A percentile compares a stretch with the other conserved stretches of the same genome.
Conservation (phyloP, 306 rosid species). For the Sechiopsis laciniata region DNA sequence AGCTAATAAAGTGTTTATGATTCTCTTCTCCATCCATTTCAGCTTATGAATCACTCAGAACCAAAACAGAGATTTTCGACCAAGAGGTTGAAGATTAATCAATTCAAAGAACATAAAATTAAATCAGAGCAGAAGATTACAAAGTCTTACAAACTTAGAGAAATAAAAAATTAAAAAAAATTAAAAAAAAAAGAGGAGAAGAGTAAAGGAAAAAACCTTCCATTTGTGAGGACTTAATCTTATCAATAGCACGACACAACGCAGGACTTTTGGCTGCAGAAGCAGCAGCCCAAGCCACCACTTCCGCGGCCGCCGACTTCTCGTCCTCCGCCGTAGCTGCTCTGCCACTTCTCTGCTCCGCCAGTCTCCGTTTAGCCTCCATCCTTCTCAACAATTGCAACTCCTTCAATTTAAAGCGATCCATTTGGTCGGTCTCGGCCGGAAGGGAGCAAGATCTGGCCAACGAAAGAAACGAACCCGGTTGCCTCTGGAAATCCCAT, state of each 20-base stretch:
- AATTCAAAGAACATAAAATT: not conserved
- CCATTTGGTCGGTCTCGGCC: conserved; percentile 16
- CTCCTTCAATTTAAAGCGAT: conserved; percentile 25
- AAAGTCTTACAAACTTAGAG: not conserved
- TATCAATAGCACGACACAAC: conserved; percentile 25
- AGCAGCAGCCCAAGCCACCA: conserved; percentile 30
- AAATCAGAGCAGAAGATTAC: not conserved
- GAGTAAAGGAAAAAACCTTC: not conserved
- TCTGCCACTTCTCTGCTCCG: conserved; percentile 28
- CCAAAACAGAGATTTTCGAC: not conserved
- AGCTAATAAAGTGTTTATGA: not conserved
- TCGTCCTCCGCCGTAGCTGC: conserved; percentile 21
- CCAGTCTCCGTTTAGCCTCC: conserved; percentile 29
- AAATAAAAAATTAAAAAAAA: not conserved
- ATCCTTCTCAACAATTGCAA: conserved; percentile 26
- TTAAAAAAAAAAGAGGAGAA: not conserved
- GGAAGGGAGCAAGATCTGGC: conserved; percentile 35
- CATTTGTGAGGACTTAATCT: conserved; percentile 25
- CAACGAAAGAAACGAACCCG: conserved; percentile 25
- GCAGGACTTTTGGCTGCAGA: conserved; percentile 27
- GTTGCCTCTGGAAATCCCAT: not conserved
- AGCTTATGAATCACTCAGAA: not conserved
- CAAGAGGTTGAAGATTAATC: not conserved
- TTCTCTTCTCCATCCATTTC: not conserved
- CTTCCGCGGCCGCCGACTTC: not conserved